phyloP scores from a whole-genome alignment of 2,329 filamentous ascomycete species.

The Trichoderma sp. region DNA sequence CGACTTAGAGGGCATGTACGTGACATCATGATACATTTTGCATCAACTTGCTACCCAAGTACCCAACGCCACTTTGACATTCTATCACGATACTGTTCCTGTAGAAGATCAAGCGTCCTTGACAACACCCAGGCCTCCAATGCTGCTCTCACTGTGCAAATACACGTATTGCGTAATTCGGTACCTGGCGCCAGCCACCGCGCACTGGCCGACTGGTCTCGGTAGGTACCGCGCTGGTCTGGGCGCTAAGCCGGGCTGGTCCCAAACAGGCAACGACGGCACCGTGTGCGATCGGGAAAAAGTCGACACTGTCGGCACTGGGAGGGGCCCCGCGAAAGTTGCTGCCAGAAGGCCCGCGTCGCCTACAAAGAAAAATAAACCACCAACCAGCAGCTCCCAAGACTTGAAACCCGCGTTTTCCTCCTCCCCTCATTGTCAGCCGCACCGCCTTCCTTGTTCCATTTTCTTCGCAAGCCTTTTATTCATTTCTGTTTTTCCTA shows the following conservation, averaged over 20 bases:
- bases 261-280: not conserved
- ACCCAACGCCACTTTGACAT: not conserved
- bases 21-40: not conserved
- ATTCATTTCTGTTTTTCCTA: not conserved
- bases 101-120: not conserved
- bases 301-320: not conserved
- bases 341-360: conserved; percentile 1
- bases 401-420: not conserved
- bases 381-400: not conserved
- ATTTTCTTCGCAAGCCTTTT: not conserved
- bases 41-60: not conserved
- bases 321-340: not conserved
- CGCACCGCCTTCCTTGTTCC: not conserved
- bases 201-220: not conserved
- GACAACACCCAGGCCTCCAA: not conserved
- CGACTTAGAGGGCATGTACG: not conserved
- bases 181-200: not conserved
- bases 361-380: conserved; percentile 2
- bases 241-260: not conserved
- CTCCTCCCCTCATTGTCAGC: not conserved
- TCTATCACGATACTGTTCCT: not conserved
- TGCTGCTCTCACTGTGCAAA: not conserved
- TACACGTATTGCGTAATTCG: not conserved
- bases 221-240: conserved; percentile 5
- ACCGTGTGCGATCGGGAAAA: not conserved